These are phyloP conservation scores for Tetraselmis striata DNA, from an alignment of 139 green algal species.

Conservation along the genomic window DNA sequence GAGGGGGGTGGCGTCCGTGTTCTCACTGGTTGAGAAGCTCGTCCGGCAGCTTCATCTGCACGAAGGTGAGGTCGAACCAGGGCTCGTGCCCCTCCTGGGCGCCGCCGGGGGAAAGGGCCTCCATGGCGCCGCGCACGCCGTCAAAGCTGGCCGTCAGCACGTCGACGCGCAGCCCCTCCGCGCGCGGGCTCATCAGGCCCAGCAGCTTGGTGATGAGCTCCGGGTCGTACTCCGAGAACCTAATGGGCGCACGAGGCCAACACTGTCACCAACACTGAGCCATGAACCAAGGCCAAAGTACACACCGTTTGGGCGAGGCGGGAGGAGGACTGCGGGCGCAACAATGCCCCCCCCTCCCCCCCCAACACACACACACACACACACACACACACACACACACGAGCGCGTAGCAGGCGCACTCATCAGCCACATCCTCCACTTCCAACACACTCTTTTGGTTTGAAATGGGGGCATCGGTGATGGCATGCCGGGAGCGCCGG, in stretches of 20 bases:
- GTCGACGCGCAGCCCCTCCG: slow-evolving; percentile 47
- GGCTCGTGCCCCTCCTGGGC: slow-evolving; percentile 44
- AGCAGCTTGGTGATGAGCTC: slow-evolving; percentile 30
- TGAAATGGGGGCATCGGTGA: no score
- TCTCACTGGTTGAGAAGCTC: slow-evolving; percentile 25
- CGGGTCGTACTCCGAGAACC: neutral
- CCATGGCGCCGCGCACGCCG: slow-evolving; percentile 3
- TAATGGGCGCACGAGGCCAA: neutral
- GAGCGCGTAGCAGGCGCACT: no score
- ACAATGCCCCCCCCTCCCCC: neutral
- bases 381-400: neutral
- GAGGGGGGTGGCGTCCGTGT: no score
- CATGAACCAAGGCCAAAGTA: neutral
- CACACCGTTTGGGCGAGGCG: no score
- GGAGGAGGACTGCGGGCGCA: no score
- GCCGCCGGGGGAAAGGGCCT: neutral
- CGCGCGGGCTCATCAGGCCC: slow-evolving; percentile 23
- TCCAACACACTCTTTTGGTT: no score
- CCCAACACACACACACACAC: neutral
- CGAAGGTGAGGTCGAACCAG: slow-evolving; percentile 57
- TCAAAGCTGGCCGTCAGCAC: slow-evolving; percentile 51
- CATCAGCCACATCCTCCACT: no score
- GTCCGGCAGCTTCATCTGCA: slow-evolving; percentile 29
- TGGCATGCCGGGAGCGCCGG: no score
- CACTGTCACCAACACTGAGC: neutral